Evolutionary conservation across 345 rosid species (phyloP), one percentile per base, ranked within the genome.

Genomic region (Cardamine chenopodiifolia): DNA sequence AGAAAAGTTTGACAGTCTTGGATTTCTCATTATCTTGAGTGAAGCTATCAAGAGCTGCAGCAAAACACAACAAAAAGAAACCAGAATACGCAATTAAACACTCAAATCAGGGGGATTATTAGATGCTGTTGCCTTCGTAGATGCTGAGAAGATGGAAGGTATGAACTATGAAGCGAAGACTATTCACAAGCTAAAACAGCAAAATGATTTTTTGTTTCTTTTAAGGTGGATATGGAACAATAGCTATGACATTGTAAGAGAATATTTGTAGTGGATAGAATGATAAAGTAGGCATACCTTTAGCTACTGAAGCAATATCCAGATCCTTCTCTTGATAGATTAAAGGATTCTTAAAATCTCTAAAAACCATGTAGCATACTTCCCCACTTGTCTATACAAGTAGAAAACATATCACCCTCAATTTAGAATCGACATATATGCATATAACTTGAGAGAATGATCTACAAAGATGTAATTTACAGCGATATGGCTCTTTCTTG

Each of bases 341-440:
- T 62, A 78, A 26, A 78, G 92, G 86, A 73, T 76, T 80, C 82
- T 40, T 82, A 66, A 86, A 89, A 79, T 86, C 88, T 80, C 77
- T 83, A 32, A 83, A 87, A 62, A 90, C 72, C 52, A 90, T 72
- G 80, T 68, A 94, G 82, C 79, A 68, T 39, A 83, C 83, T 37
- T 74, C 86, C 62, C 72, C 79, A 72, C 40, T 78, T 66, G 85
- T 79, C 98, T 94, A 74, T 68, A 64, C 64, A 65, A 72, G 54
- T 26, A 61, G 65, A 34, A 77, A 60, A 57, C 20, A 68, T 40
- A 20, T 26, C 45, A 58, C 49, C 60, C 13, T 42, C 34, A 7
- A 62, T 47, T 20, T 25, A 23, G 18, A 52, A 32, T 62, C 3
- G 3, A 44, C 0, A 9, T 20, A 34, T 49, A 35, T 17, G 40